phyloP scores from a whole-genome alignment of 2,329 filamentous ascomycete genomes.

The Fusarium oligoseptatum region DNA sequence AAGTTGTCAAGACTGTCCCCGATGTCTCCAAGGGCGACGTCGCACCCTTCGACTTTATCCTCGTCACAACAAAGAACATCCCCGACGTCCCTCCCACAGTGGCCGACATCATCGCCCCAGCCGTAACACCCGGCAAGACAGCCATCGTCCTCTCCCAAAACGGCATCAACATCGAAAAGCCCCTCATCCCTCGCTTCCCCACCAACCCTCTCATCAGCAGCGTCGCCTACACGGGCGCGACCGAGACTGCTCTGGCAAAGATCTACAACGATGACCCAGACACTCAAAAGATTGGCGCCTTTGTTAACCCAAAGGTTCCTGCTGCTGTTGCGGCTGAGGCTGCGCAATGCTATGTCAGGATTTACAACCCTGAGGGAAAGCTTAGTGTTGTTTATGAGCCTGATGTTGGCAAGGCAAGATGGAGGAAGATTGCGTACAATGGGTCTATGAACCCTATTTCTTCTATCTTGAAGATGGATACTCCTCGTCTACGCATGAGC shows the following conservation, averaged over 20 bases:
- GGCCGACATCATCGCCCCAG: slow-evolving; percentile 63
- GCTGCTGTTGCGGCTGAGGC: slow-evolving; percentile 42
- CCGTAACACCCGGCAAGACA: slow-evolving; percentile 64
- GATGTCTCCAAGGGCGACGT: slow-evolving; percentile 41
- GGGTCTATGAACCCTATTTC: slow-evolving; percentile 66
- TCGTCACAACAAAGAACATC: slow-evolving; percentile 71
- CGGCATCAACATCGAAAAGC: slow-evolving; percentile 73
- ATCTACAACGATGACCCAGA: slow-evolving; percentile 68
- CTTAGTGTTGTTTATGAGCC: slow-evolving; percentile 56
- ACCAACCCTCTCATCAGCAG: slow-evolving; percentile 65
- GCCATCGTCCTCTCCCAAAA: slow-evolving; percentile 72
- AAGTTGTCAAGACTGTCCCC: slow-evolving; percentile 61
- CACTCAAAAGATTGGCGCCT: slow-evolving; percentile 63
- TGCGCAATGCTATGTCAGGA: slow-evolving; percentile 58
- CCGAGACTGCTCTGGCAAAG: slow-evolving; percentile 60
- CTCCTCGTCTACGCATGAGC: slow-evolving; percentile 59
- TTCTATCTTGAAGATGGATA: slow-evolving; percentile 65
- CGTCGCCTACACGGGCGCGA: slow-evolving; percentile 65
- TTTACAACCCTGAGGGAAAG: slow-evolving; percentile 63
- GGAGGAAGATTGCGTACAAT: slow-evolving; percentile 66
- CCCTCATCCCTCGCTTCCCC: slow-evolving; percentile 64
- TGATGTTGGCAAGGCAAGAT: slow-evolving; percentile 59
- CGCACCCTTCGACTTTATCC: slow-evolving; percentile 62
- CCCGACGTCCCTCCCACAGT: slow-evolving; percentile 65
- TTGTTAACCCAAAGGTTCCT: slow-evolving; percentile 53